Evolutionary conservation across 352 stramenopile genomes (phyloP), one percentile per base, ranked within the genome.

Genomic region (Elongisporangium anandrum): DNA sequence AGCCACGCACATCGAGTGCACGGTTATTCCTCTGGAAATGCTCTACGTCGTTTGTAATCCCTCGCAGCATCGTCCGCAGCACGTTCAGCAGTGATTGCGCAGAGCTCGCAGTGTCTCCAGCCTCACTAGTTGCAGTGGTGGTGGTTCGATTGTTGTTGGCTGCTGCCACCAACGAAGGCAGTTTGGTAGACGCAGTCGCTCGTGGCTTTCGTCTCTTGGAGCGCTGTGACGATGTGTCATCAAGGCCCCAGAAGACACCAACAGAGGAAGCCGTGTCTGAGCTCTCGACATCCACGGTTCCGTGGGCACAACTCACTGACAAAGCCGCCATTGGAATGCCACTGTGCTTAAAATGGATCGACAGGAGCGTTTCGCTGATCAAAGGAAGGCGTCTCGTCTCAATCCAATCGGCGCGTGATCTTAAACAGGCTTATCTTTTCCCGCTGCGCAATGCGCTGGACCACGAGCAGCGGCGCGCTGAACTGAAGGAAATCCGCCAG

Each of bases 401-500:
- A 38, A 38, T 38, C 26, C 26, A 38, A 63, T 60, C 52, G 59
- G 22, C 62, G 70, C 49, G 52, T 80, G 63, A 91, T 77, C 72
- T 72, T 72, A 63, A 79, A 84, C 26, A 91, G 68, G 47, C 60
- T 77, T 23, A 87, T 74, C 23, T 65, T 73, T 26, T 63, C 65
- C 41, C 78, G 64, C 13, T 69, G 56, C 2, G 69, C 65, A 23
- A 92, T 75, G n/a, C 62, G 55, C 54, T 90, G 57, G 49, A 58
- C 63, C 20, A 41, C 60, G n/a, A 94, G 54, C 23, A 74, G 72
- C 48, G 49, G 13, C 0, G 62, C 56, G 38, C 61, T 80, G 48
- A 79, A 91, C 2, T 57, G 62, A 22, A 87, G 63, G 59, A 94
- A 94, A 54, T 94, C 85, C 13, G 29, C 60, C 66, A 92, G 79